Evolutionary conservation across 371 early-diverging fungal genomes (phyloP).

Genomic region (Thermomucor indicae-seudaticae): DNA sequence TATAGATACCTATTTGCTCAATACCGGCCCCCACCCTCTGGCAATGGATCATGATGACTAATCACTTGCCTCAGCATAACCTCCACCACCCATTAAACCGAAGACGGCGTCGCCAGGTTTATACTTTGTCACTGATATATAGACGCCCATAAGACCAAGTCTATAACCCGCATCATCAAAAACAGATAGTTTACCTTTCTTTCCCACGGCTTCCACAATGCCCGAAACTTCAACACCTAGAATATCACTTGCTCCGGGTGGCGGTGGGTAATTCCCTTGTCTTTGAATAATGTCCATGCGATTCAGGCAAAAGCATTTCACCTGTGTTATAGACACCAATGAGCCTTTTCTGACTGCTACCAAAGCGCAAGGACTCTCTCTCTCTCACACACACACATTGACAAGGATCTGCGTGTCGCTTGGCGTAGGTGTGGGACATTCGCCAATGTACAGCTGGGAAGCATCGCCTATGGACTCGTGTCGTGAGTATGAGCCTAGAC

Average conservation of each 20-base stretch:
- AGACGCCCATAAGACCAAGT: too few relatives aligned
- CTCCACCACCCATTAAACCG: constrained; percentile 71
- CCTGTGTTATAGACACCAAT: constrained; percentile 11
- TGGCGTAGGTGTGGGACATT: constrained; percentile 50
- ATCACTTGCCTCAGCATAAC: constrained; percentile 58
- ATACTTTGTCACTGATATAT: constrained; percentile 24
- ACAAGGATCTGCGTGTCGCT: constrained; percentile 59
- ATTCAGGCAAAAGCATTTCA: constrained; percentile 64
- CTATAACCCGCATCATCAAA: neutral
- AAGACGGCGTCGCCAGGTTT: constrained; percentile 65
- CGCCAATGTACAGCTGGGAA: constrained; percentile 50
- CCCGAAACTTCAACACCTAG: constrained; percentile 80
- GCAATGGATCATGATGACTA: too few relatives aligned
- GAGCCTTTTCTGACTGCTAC: too few relatives aligned
- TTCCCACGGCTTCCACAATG: constrained; percentile 50
- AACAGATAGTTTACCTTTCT: constrained; percentile 24
- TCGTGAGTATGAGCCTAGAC: neutral
- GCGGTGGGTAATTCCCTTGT: constrained; percentile 67
- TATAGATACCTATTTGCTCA: constrained; percentile 13
- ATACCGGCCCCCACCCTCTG: too few relatives aligned
- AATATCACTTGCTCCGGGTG: constrained; percentile 57
- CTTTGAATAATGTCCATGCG: constrained; percentile 79
- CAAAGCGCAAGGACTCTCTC: too few relatives aligned
- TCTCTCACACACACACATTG: too few relatives aligned
- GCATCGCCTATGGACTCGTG: constrained; percentile 39